phyloP scores from a whole-genome alignment of 192 early-diverging fungal genomes.

The Nowakowskiella sp. region DNA sequence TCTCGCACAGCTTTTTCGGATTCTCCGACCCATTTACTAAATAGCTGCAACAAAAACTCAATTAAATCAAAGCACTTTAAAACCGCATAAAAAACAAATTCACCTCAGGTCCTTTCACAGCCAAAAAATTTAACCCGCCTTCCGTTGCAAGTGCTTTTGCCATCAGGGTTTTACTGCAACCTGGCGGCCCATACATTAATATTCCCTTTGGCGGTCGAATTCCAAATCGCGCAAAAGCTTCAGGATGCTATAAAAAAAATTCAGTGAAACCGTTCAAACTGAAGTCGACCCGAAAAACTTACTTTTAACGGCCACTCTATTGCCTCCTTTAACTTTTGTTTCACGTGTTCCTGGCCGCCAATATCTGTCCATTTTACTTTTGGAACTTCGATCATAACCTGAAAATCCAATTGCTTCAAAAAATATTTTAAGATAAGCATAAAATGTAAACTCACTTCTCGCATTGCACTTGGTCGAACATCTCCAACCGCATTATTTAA shows the following conservation, averaged over 20 bases:
- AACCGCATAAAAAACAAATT: slow-evolving; percentile 8
- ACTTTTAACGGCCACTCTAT: slow-evolving; percentile 96
- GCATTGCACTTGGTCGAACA: slow-evolving; percentile 73
- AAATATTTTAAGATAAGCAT: not conserved
- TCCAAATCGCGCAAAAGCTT: slow-evolving; percentile 77
- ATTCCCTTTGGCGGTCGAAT: slow-evolving; percentile 96
- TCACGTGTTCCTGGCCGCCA: slow-evolving; percentile 88
- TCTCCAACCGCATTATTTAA: slow-evolving; percentile 29
- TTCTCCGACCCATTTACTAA: slow-evolving; percentile 99
- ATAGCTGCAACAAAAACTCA: slow-evolving; percentile 52
- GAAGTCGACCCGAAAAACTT: not conserved
- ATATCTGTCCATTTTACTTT: slow-evolving; percentile 89
- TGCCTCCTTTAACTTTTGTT: slow-evolving; percentile 84
- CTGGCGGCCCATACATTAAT: slow-evolving; percentile 95
- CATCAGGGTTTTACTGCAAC: slow-evolving; percentile 95
- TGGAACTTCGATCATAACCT: slow-evolving; percentile 86
- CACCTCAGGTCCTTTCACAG: slow-evolving; percentile 96
- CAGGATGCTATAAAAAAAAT: slow-evolving; percentile 62
- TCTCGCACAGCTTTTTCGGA: slow-evolving; percentile 93
- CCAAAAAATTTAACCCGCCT: slow-evolving; percentile 92
- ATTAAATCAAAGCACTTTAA: slow-evolving; percentile 8
- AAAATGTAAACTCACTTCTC: slow-evolving; percentile 44
- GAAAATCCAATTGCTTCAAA: not conserved
- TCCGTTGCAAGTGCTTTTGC: slow-evolving; percentile 97
- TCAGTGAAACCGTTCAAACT: not conserved